phyloP scores from a whole-genome alignment of 257 asterid genomes.

The Asclepias syriaca region DNA sequence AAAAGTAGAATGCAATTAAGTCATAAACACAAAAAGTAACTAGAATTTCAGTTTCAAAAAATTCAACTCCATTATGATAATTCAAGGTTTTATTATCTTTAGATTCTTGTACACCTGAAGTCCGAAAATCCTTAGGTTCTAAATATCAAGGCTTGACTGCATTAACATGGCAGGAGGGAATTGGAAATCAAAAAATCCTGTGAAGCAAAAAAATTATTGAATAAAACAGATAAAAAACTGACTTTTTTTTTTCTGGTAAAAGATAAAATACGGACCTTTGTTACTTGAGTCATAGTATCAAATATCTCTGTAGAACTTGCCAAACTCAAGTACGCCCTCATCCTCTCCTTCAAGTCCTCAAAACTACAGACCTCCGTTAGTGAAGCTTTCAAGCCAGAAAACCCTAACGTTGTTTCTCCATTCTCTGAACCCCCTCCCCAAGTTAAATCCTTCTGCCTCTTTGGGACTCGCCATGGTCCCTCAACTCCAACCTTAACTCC shows the following conservation, averaged over 20 bases:
- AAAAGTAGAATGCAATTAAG: neutral
- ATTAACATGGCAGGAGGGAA: neutral
- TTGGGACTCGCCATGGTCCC: conserved; percentile 84
- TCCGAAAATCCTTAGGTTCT: neutral
- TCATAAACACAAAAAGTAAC: neutral
- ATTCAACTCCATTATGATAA: neutral
- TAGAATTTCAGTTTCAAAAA: neutral
- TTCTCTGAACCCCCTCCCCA: conserved; percentile 44
- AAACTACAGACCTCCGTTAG: conserved; percentile 81
- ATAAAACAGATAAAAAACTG: neutral
- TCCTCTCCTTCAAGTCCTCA: conserved; percentile 83
- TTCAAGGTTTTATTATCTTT: neutral
- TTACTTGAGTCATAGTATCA: conserved; percentile 64
- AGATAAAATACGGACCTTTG: conserved; percentile 50
- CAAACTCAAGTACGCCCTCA: conserved; percentile 73
- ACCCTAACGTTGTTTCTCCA: conserved; percentile 29
- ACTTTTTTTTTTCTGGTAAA: conserved; percentile 40
- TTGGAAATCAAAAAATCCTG: neutral
- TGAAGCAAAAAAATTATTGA: neutral
- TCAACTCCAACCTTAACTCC: conserved; percentile 58
- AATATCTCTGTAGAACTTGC: conserved; percentile 62
- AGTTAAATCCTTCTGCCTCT: conserved; percentile 59
- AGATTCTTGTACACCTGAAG: neutral
- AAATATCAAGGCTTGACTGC: neutral
- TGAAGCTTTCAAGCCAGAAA: conserved; percentile 51